Evolutionary conservation across 2,329 filamentous ascomycete genomes (phyloP).

Genomic region (Decorospora gaudefroyi): DNA sequence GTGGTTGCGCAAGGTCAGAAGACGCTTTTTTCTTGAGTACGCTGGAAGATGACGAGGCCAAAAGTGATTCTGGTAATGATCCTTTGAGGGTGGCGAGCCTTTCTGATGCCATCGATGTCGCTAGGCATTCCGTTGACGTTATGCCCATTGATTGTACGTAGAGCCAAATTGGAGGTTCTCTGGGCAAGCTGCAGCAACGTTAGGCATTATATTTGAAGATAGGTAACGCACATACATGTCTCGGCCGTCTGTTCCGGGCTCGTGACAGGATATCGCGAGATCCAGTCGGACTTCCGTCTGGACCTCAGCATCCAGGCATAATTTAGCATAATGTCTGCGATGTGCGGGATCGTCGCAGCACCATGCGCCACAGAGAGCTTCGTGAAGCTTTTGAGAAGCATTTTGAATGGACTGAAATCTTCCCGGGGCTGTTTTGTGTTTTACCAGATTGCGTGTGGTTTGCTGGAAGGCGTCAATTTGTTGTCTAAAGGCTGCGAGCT

Average conservation of each 20-base stretch:
- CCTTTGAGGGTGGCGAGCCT: too few species aligned
- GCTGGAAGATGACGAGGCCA: constrained; percentile 6
- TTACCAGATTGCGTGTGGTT: constrained; percentile 3
- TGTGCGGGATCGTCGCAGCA: constrained; percentile 26
- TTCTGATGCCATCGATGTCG: too few species aligned
- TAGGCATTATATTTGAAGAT: too few species aligned
- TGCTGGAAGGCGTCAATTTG: constrained; percentile 26
- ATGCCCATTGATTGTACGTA: too few species aligned
- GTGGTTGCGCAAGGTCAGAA: constrained; percentile 6
- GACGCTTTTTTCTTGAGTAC: constrained; percentile 24
- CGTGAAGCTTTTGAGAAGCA: constrained; percentile 29
- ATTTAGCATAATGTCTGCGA: constrained; percentile 28
- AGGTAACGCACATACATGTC: too few species aligned
- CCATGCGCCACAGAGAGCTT: constrained; percentile 30
- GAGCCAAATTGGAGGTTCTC: too few species aligned
- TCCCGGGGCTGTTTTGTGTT: constrained; percentile 9
- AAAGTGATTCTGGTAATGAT: too few species aligned
- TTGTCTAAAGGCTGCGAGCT: constrained; percentile 8
- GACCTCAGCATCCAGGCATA: constrained; percentile 30
- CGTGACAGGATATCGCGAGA: constrained; percentile 31
- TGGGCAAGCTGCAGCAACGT: too few species aligned
- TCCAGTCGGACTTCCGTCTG: constrained; percentile 26
- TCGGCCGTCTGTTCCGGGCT: too few species aligned
- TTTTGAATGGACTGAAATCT: constrained; percentile 15
- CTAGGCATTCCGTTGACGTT: too few species aligned